Conservation (phyloP, 306 rosid genomes). For the Quercus berberidifolia region DNA sequence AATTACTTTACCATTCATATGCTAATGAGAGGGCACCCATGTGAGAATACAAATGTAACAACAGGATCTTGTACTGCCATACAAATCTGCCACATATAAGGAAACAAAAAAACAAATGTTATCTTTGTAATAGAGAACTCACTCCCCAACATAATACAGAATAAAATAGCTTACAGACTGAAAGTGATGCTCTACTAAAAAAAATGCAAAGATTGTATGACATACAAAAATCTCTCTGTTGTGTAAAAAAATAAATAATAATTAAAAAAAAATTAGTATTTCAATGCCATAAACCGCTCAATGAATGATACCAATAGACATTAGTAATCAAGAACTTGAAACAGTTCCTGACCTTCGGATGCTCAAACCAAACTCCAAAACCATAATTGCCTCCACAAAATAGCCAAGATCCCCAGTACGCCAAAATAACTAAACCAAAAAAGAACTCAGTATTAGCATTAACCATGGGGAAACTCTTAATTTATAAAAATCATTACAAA, state of each 20-base stretch:
- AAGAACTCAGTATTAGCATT: slow-evolving; percentile 12
- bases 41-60: slow-evolving; percentile 78
- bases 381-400: slow-evolving; percentile 83
- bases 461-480: neutral
- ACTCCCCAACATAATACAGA: neutral
- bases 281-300: neutral
- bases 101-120: slow-evolving; percentile 8
- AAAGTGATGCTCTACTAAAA: neutral
- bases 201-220: neutral
- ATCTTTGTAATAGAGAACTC: slow-evolving; percentile 10
- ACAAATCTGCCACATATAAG: slow-evolving; percentile 53
- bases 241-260: no score
- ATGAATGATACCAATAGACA: neutral
- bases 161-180: slow-evolving; percentile 5
- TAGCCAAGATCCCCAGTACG: slow-evolving; percentile 70
- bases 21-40: slow-evolving; percentile 77
- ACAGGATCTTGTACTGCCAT: slow-evolving; percentile 72
- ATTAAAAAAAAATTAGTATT: neutral
- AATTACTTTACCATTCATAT: slow-evolving; percentile 67
- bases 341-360: slow-evolving; percentile 64
- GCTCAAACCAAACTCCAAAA: slow-evolving; percentile 88
- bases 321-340: slow-evolving; percentile 1
- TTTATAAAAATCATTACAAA: no score
- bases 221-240: neutral
- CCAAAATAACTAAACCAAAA: slow-evolving; percentile 71